These are phyloP conservation scores for Zygosaccharomyces pseudobailii DNA, from an alignment of 1,139 yeast species.

Conservation along the genomic window DNA sequence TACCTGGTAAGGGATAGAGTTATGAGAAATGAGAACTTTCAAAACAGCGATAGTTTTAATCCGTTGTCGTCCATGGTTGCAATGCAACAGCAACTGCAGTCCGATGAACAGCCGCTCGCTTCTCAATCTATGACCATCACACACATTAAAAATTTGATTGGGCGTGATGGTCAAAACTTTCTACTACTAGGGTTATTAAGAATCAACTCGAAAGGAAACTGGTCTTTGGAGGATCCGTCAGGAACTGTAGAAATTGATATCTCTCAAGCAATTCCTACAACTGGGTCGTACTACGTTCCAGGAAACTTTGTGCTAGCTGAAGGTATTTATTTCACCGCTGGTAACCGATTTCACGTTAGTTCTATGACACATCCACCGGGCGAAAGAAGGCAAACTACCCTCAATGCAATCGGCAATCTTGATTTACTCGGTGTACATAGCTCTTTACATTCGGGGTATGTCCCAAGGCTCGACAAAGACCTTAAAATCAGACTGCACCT, in stretches of 20 bases:
- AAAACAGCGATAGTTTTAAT: slow-evolving; percentile 34
- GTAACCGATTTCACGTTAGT: slow-evolving; percentile 65
- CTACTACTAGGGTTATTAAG: slow-evolving; percentile 72
- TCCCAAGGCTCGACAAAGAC: slow-evolving; percentile 52
- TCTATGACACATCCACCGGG: slow-evolving; percentile 86
- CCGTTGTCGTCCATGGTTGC: slow-evolving; percentile 33
- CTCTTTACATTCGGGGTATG: slow-evolving; percentile 35
- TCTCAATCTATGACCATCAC: slow-evolving; percentile 53
- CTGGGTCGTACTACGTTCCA: slow-evolving; percentile 65
- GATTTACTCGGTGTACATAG: slow-evolving; percentile 72
- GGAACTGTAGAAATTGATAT: slow-evolving; percentile 73
- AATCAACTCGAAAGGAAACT: slow-evolving; percentile 59
- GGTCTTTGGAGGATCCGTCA: slow-evolving; percentile 75
- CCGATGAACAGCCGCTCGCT: slow-evolving; percentile 13
- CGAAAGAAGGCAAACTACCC: slow-evolving; percentile 61
- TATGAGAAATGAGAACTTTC: slow-evolving; percentile 67
- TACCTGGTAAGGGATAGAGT: slow-evolving; percentile 63
- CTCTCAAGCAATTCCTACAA: slow-evolving; percentile 57
- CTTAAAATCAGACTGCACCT: slow-evolving; percentile 51
- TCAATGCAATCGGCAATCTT: slow-evolving; percentile 69
- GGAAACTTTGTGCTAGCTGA: slow-evolving; percentile 82
- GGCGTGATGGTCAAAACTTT: slow-evolving; percentile 74
- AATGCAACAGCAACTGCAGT: slow-evolving; percentile 22
- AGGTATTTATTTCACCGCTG: slow-evolving; percentile 68
- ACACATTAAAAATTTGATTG: slow-evolving; percentile 74